phyloP scores from a whole-genome alignment of 2,329 filamentous ascomycete genomes.

The Chalara sp. region DNA sequence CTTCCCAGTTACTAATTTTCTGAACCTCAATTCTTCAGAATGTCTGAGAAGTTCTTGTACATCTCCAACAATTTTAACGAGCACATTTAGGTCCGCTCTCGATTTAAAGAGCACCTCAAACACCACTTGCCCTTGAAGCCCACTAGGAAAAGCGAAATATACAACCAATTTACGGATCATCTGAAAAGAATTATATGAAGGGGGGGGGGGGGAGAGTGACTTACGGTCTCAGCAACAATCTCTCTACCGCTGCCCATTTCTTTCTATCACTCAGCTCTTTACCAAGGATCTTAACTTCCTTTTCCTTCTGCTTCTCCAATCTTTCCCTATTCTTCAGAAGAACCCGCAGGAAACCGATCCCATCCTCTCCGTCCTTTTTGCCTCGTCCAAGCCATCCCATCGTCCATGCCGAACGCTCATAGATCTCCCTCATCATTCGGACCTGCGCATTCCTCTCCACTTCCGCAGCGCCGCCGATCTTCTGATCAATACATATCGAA shows the following conservation, averaged over 20 bases:
- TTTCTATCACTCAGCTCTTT: slow-evolving; percentile 1
- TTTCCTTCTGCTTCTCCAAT: neutral
- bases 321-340: neutral
- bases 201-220: too few species aligned
- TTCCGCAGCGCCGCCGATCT: neutral
- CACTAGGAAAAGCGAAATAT: too few species aligned
- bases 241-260: slow-evolving; percentile 5
- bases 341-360: neutral
- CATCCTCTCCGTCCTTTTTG: neutral
- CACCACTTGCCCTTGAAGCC: too few species aligned
- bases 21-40: too few species aligned
- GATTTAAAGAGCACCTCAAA: too few species aligned
- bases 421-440: slow-evolving; percentile 1
- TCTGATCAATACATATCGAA: slow-evolving; percentile 1
- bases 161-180: too few species aligned
- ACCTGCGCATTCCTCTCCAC: slow-evolving; percentile 1
- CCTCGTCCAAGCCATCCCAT: slow-evolving; percentile 3
- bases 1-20: too few species aligned
- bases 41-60: too few species aligned
- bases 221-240: neutral
- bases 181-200: too few species aligned
- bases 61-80: too few species aligned
- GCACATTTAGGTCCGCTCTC: too few species aligned
- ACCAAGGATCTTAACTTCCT: neutral
- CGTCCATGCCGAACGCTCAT: neutral